These are phyloP conservation scores for Chlorophyllum brunneum DNA, from an alignment of 768 basidiomycete species.

Conservation along the genomic window DNA sequence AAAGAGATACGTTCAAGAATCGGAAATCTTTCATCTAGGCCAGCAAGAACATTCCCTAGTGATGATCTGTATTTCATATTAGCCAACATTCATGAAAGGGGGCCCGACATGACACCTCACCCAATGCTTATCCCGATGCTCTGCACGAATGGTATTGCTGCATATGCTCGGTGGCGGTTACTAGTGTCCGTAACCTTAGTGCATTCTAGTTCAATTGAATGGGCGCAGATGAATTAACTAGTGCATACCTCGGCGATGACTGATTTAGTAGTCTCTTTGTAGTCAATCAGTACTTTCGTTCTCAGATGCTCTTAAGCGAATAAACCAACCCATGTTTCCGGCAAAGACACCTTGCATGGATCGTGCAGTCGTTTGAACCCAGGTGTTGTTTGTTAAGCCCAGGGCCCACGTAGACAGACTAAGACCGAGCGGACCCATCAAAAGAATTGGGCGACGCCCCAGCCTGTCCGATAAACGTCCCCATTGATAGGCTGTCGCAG, in stretches of 20 bases:
- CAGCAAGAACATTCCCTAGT: slow-evolving; percentile 28
- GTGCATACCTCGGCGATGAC: slow-evolving; percentile 31
- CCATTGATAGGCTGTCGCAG: slow-evolving; percentile 12
- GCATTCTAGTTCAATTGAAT: background rate
- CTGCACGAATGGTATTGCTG: slow-evolving; percentile 22
- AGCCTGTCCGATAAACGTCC: slow-evolving; percentile 11
- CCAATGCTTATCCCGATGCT: slow-evolving; percentile 20
- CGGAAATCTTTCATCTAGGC: slow-evolving; percentile 23
- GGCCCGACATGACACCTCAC: slow-evolving; percentile 10
- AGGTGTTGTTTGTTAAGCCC: slow-evolving; percentile 37
- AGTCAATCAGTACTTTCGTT: background rate
- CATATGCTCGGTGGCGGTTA: slow-evolving; percentile 24
- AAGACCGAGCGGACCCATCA: slow-evolving; percentile 39
- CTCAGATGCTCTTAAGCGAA: background rate
- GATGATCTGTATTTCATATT: slow-evolving; percentile 18
- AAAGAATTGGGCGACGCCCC: slow-evolving; percentile 15
- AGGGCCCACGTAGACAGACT: slow-evolving; percentile 35
- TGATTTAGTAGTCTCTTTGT: slow-evolving; percentile 26
- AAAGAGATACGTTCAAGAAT: slow-evolving; percentile 19
- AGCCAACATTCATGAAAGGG: background rate
- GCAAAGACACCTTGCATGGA: slow-evolving; percentile 35
- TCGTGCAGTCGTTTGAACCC: slow-evolving; percentile 24
- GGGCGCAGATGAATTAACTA: background rate
- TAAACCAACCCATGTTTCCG: slow-evolving; percentile 27
- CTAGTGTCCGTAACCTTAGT: slow-evolving; percentile 25